Conservation (phyloP, 352 stramenopile species). For the Phytophthora brassicae region DNA sequence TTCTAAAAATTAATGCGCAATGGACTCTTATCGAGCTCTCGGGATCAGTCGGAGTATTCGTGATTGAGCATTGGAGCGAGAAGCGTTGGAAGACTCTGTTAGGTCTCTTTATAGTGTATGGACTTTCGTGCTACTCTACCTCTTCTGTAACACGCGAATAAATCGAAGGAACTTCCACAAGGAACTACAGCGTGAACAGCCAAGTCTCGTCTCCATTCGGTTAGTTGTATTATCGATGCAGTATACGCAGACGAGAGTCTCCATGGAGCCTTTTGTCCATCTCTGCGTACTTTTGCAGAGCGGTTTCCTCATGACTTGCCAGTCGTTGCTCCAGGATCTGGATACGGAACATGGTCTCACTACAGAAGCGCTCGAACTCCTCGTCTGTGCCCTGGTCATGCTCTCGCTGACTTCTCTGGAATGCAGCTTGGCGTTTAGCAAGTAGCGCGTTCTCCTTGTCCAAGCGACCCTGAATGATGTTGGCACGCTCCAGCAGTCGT, state of each 20-base stretch:
- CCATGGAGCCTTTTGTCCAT: conserved; percentile 91
- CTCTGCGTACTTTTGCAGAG: conserved; percentile 93
- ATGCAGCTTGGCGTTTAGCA: conserved; percentile 90
- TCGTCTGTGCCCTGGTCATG: conserved; percentile 91
- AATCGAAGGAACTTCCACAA: conserved; percentile 61
- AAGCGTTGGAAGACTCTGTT: conserved; percentile 27
- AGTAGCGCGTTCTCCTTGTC: conserved; percentile 92
- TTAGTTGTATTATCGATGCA: conserved; percentile 53
- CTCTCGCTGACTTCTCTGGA: conserved; percentile 91
- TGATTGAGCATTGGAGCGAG: neutral
- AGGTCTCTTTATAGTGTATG: conserved; percentile 44
- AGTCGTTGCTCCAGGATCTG: conserved; percentile 94
- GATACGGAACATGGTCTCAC: conserved; percentile 95
- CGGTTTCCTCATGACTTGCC: conserved; percentile 90
- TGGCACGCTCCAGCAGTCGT: conserved; percentile 90
- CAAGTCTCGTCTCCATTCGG: neutral
- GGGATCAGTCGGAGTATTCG: conserved; percentile 8
- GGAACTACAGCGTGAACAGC: conserved; percentile 36
- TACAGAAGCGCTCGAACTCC: conserved; percentile 94
- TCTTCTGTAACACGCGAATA: conserved; percentile 68
- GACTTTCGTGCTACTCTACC: conserved; percentile 15
- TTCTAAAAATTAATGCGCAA: no score
- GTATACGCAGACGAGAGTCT: conserved; percentile 76
- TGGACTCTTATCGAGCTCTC: no score
- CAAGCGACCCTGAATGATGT: conserved; percentile 94